These are phyloP conservation scores for Gardenia jasminoides DNA, from an alignment of 257 asterid species.

Conservation along the genomic window DNA sequence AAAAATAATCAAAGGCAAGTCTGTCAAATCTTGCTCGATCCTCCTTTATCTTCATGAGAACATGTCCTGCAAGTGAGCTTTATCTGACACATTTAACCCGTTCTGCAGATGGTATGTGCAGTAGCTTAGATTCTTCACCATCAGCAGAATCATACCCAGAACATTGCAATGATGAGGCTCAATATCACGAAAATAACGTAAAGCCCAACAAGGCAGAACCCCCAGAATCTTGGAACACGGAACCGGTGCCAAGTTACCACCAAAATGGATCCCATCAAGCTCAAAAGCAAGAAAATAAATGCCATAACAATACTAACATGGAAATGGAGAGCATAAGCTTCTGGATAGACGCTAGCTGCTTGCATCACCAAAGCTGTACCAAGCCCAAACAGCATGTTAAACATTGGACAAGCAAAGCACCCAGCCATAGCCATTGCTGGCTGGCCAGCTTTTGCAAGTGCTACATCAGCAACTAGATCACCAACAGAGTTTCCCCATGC, in stretches of 20 bases:
- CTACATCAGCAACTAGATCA: slow-evolving; percentile 95
- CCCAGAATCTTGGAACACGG: slow-evolving; percentile 97
- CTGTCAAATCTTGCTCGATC: not conserved
- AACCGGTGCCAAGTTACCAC: slow-evolving; percentile 88
- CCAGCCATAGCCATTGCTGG: slow-evolving; percentile 99
- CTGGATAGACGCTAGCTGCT: slow-evolving; percentile 64
- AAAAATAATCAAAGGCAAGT: not conserved
- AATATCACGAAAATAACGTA: slow-evolving; percentile 61
- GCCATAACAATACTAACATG: slow-evolving; percentile 91
- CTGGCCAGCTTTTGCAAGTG: slow-evolving; percentile 92
- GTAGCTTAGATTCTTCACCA: not conserved
- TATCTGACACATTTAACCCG: no score
- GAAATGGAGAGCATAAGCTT: slow-evolving; percentile 73
- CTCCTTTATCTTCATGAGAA: not conserved
- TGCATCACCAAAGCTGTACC: slow-evolving; percentile 88
- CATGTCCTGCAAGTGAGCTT: no score
- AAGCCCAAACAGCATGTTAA: slow-evolving; percentile 93
- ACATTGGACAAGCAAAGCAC: slow-evolving; percentile 98
- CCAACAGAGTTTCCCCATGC: slow-evolving; percentile 99
- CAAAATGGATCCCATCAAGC: slow-evolving; percentile 94
- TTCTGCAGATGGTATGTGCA: no score
- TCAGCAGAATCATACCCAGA: slow-evolving; percentile 39
- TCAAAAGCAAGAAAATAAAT: slow-evolving; percentile 77
- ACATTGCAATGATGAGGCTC: slow-evolving; percentile 65
- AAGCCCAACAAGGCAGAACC: slow-evolving; percentile 89